Evolutionary conservation across 495 filamentous ascomycete genomes (phyloP), one percentile per base, ranked within the genome.

Genomic region (Penicillium diatomitis): DNA sequence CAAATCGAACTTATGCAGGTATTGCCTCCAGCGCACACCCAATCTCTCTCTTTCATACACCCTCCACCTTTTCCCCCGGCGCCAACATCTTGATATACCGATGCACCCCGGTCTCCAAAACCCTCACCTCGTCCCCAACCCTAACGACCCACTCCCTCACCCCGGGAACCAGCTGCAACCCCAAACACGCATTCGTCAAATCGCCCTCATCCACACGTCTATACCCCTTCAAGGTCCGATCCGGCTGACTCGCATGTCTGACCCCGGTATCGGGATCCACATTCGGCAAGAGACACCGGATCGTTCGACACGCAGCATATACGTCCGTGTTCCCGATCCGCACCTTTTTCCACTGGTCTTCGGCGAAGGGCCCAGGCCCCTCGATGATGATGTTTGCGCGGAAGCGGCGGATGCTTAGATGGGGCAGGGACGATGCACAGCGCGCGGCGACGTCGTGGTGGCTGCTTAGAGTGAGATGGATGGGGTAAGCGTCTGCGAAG

Each of bases 401-500:
- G 66, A 95, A 96, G 4, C 88, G 81, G 2, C 76, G 58, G 3
- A 83, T 77, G 37, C 82, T 83, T 8, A 96, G 72, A 38, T 74
- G 72, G 0, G 76, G 77, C 31, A 88, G 77, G 32, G 78, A 72
- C 6, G 62, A 54, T 31, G 69, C 69, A 28, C 89, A 75, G 20
- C 61, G 57, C 2, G 50, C 46, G 38, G 70, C 77, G 6, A 84
- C 65, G 47, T 89, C 80, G 5, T 77, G 78, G 29, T 94, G 74
- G 53, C 83, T 90, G 38, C 82, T 72, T 7, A 96, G 69, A 51
- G 81, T 91, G 33, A 94, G 63, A 57, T 95, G 87, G 31, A 97
- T 68, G 4, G 91, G 89, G 62, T 92, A 97, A 64, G 88, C 83
- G 66, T 97, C 91, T 47, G 85, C 82, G 59, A 95, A 95, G 50